These are phyloP conservation scores for Xylaria multiplex DNA, from an alignment of 2,329 filamentous ascomycete genomes.

Conservation along the genomic window DNA sequence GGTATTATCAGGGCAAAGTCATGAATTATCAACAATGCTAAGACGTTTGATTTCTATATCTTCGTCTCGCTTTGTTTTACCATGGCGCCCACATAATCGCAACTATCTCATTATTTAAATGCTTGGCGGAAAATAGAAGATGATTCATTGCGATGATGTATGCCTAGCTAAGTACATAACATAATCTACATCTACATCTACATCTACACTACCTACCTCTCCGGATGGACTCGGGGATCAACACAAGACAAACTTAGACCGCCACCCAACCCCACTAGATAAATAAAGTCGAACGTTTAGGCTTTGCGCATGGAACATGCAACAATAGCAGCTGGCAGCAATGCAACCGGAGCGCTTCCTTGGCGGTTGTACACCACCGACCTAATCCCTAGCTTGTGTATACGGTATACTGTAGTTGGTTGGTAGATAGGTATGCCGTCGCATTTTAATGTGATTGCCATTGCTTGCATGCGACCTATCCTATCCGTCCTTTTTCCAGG, in stretches of 20 bases:
- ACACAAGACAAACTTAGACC: constrained; percentile 22
- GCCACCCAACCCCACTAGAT: constrained; percentile 14
- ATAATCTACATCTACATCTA: neutral
- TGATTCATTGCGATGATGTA: neutral
- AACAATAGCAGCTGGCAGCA: neutral
- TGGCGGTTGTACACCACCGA: no score
- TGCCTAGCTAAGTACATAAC: neutral
- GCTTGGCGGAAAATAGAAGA: neutral
- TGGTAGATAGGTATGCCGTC: no score
- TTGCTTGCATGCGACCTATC: constrained; percentile 2
- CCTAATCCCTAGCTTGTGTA: no score
- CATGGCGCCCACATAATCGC: neutral
- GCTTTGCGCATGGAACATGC: neutral
- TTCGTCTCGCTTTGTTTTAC: neutral
- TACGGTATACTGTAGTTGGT: no score
- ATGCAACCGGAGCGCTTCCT: neutral
- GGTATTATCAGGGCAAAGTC: neutral
- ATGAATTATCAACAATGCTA: neutral
- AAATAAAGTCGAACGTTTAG: constrained; percentile 4
- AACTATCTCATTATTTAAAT: neutral
- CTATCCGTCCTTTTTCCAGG: constrained; percentile 1
- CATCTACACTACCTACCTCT: neutral
- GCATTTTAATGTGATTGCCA: constrained; percentile 14
- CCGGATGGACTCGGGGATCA: constrained; percentile 2
- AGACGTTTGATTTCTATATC: no score